These are phyloP conservation scores for Macrotyloma uniflorum DNA, from an alignment of 306 rosid species.

Conservation along the genomic window DNA sequence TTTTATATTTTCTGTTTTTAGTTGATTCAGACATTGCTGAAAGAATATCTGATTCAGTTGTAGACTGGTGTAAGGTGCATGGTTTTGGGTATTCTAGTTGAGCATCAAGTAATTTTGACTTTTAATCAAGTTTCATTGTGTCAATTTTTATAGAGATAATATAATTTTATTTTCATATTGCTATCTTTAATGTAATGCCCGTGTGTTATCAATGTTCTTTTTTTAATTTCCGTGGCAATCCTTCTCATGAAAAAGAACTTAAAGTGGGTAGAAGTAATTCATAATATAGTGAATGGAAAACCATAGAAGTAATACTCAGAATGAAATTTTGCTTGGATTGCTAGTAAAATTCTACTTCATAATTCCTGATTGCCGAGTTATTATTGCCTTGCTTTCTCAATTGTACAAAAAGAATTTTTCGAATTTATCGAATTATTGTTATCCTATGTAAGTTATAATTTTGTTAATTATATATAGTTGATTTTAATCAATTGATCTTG, in stretches of 20 bases:
- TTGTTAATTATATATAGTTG: too few species aligned
- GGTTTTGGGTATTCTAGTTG: slow-evolving; percentile 17
- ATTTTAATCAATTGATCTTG: slow-evolving; percentile 3
- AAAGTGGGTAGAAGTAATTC: too few species aligned
- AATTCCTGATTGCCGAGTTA: too few species aligned
- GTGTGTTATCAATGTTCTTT: not conserved
- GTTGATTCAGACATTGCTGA: slow-evolving; percentile 30
- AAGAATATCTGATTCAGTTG: slow-evolving; percentile 24
- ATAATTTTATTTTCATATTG: not conserved
- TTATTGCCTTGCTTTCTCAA: too few species aligned
- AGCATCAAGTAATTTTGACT: slow-evolving; percentile 41
- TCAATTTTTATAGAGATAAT: not conserved
- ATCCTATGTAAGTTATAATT: too few species aligned
- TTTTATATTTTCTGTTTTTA: not conserved
- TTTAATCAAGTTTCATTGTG: slow-evolving; percentile 1
- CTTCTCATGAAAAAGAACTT: too few species aligned
- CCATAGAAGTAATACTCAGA: too few species aligned
- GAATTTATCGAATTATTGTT: too few species aligned
- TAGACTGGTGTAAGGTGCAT: slow-evolving; percentile 30
- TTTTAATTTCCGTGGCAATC: not conserved
- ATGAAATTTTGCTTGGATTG: too few species aligned
- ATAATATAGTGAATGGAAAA: too few species aligned
- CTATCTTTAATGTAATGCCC: not conserved
- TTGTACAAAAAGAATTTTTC: too few species aligned
- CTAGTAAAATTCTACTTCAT: too few species aligned